These are phyloP conservation scores for Brasenia schreberi DNA, from an alignment of 164 flowering plant species.

Conservation along the genomic window DNA sequence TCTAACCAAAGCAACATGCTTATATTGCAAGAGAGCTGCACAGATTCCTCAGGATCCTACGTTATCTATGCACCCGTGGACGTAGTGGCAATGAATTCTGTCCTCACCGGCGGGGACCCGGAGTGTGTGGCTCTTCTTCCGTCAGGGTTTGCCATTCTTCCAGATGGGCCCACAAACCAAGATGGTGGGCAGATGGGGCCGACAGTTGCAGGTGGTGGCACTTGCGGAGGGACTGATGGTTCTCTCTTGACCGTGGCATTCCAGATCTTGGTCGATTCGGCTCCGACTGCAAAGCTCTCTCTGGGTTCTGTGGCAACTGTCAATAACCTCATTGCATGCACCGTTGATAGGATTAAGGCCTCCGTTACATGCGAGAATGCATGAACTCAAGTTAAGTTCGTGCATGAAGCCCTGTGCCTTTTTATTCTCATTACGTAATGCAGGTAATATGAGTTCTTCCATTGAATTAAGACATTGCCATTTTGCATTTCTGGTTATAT, in stretches of 20 bases:
- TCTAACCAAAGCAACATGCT: slow-evolving; percentile 91
- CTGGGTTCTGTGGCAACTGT: slow-evolving; percentile 84
- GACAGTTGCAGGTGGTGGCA: neutral
- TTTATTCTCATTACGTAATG: neutral
- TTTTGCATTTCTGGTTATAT: neutral
- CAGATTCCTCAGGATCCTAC: slow-evolving; percentile 59
- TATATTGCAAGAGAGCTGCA: slow-evolving; percentile 80
- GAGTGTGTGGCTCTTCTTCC: slow-evolving; percentile 84
- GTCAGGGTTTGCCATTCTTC: slow-evolving; percentile 84
- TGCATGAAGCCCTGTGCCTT: neutral
- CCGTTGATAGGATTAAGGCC: slow-evolving; percentile 67
- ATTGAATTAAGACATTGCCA: neutral
- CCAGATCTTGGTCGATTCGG: slow-evolving; percentile 76
- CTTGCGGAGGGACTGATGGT: slow-evolving; percentile 38
- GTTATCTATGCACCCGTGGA: slow-evolving; percentile 88
- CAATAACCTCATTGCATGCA: slow-evolving; percentile 76
- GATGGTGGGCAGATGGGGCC: neutral
- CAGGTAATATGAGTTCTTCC: neutral
- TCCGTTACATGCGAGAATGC: slow-evolving; percentile 40
- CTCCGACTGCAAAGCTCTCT: slow-evolving; percentile 74
- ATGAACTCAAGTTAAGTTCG: slow-evolving; percentile 7
- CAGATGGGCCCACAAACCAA: neutral
- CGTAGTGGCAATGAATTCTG: slow-evolving; percentile 68
- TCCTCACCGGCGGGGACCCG: slow-evolving; percentile 71
- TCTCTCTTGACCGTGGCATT: slow-evolving; percentile 78